phyloP scores from a whole-genome alignment of 2,329 filamentous ascomycete genomes.

The Chrysosporium queenslandicum region DNA sequence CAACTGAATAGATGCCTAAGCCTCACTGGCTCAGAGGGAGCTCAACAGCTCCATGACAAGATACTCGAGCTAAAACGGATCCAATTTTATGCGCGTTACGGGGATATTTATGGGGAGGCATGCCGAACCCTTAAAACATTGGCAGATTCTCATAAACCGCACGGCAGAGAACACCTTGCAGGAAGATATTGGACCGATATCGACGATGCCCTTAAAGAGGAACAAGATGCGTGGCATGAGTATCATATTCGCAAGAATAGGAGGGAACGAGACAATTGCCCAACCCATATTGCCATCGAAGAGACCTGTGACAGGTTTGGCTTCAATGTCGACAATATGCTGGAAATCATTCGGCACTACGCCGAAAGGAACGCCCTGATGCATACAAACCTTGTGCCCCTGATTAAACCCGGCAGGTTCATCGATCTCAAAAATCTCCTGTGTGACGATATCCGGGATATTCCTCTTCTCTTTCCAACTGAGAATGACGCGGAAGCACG shows the following conservation, averaged over 20 bases:
- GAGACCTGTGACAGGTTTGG: not conserved
- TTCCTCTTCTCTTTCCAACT: not conserved
- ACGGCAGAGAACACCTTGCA: not conserved
- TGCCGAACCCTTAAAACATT: not conserved
- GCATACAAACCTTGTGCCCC: not conserved
- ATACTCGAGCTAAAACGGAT: not conserved
- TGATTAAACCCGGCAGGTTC: not conserved
- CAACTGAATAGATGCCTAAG: not conserved
- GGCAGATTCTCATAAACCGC: not conserved
- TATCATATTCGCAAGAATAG: not conserved
- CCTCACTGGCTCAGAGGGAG: not conserved
- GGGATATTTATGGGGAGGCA: not conserved
- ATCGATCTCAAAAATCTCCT: not conserved
- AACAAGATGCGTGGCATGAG: not conserved
- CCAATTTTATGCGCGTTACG: not conserved
- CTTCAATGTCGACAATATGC: not conserved
- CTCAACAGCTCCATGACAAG: not conserved
- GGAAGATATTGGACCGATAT: not conserved
- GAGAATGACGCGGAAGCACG: not conserved
- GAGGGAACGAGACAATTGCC: not conserved
- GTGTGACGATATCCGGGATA: not conserved
- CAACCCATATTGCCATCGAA: not conserved
- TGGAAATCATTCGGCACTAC: not conserved
- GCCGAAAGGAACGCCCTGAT: not conserved
- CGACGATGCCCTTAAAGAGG: not conserved